Conservation (phyloP, 345 rosid genomes). For the Acer saccharum region DNA sequence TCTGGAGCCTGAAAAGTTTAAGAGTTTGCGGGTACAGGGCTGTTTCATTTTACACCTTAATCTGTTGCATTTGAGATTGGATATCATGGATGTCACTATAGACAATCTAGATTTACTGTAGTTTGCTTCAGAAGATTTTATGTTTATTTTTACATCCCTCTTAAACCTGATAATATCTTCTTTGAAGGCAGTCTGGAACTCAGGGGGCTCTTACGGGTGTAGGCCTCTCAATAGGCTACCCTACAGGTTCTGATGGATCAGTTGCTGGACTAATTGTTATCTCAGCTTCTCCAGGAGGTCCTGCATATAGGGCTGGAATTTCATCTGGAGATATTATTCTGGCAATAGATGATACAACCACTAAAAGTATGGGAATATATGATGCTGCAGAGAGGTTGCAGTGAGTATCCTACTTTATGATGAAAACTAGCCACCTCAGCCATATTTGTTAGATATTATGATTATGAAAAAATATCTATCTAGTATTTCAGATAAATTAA, state of each 20-base stretch:
- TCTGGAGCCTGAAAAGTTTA: slow-evolving; percentile 89
- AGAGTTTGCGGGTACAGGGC: slow-evolving; percentile 76
- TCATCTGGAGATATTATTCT: slow-evolving; percentile 77
- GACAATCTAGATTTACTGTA: not conserved
- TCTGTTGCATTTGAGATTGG: slow-evolving; percentile 10
- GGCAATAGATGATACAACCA: slow-evolving; percentile 61
- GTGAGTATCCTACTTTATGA: slow-evolving; percentile 43
- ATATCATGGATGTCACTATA: slow-evolving; percentile 9
- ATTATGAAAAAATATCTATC: not conserved
- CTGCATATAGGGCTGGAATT: slow-evolving; percentile 83
- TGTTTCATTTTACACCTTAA: slow-evolving; percentile 27
- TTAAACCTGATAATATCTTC: slow-evolving; percentile 46
- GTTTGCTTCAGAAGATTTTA: not conserved
- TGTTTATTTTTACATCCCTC: not conserved
- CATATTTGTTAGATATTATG: not conserved
- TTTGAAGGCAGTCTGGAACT: slow-evolving; percentile 98
- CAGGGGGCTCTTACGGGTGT: slow-evolving; percentile 95
- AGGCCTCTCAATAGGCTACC: slow-evolving; percentile 93
- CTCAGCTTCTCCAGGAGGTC: slow-evolving; percentile 92
- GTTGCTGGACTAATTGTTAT: slow-evolving; percentile 75
- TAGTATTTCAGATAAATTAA: not conserved
- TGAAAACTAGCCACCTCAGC: not conserved
- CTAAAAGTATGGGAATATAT: slow-evolving; percentile 76
- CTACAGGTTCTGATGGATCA: slow-evolving; percentile 52
- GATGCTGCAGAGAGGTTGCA: slow-evolving; percentile 94